Percentiles rank a stretch among this genome's conserved stretches.
Conservation (phyloP, 345 rosid species). For the Euclidium syriacum region DNA sequence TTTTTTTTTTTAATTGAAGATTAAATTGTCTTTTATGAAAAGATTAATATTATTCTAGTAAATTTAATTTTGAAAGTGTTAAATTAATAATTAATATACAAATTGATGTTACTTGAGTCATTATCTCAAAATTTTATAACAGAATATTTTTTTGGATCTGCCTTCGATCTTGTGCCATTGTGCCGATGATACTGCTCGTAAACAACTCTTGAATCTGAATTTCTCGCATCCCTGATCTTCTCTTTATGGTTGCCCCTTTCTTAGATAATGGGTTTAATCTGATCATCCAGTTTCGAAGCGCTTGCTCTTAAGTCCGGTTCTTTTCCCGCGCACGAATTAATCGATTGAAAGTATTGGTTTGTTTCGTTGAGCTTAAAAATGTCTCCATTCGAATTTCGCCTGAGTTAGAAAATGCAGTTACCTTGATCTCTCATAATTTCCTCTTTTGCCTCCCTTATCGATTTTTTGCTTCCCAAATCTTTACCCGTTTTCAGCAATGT, state of each 20-base stretch:
- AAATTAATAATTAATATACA: no score
- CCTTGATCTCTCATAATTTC: not conserved
- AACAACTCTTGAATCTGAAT: conserved; percentile 7
- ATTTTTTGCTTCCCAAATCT: not conserved
- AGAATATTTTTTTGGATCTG: conserved; percentile 17
- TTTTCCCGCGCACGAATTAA: not conserved
- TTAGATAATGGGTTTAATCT: not conserved
- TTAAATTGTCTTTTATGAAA: no score
- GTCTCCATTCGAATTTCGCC: not conserved
- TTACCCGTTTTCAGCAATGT: not conserved
- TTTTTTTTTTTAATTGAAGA: no score
- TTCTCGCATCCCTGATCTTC: not conserved
- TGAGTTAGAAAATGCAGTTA: not conserved
- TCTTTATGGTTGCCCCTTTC: not conserved
- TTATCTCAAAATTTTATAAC: no score
- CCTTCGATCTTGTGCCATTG: conserved; percentile 4
- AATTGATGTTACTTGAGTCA: no score
- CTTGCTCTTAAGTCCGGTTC: not conserved
- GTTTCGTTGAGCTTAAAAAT: not conserved
- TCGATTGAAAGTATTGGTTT: not conserved
- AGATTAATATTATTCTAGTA: no score
- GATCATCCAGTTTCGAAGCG: not conserved
- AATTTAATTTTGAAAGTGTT: no score
- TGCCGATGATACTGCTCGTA: not conserved
- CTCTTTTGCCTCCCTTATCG: not conserved